These are phyloP conservation scores for Pseudogymnoascus sp. DNA, from an alignment of 2,329 filamentous ascomycete genomes.

Conservation along the genomic window DNA sequence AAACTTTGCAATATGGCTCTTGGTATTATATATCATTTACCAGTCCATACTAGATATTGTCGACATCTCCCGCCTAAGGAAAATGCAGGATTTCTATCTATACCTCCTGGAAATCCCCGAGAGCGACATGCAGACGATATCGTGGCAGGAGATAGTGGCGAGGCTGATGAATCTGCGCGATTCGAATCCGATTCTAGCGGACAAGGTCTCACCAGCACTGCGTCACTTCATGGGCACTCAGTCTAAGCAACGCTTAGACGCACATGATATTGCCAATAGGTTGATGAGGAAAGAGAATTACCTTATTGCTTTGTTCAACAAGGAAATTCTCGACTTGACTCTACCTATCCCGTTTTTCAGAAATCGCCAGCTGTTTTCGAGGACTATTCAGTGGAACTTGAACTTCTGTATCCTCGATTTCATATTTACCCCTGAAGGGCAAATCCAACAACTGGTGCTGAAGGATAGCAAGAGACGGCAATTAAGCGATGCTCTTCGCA, in stretches of 20 bases:
- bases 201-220: slow-evolving; percentile 48
- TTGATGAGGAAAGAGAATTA: slow-evolving; percentile 97
- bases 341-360: slow-evolving; percentile 77
- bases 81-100: slow-evolving; percentile 61
- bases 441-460: slow-evolving; percentile 78
- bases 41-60: slow-evolving; percentile 48
- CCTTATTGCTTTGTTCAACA: slow-evolving; percentile 93
- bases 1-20: slow-evolving; percentile 45
- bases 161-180: slow-evolving; percentile 63
- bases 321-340: slow-evolving; percentile 82
- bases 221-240: slow-evolving; percentile 64
- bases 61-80: slow-evolving; percentile 49
- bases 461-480: slow-evolving; percentile 72
- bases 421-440: slow-evolving; percentile 82
- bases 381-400: slow-evolving; percentile 85
- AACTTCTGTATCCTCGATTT: slow-evolving; percentile 87
- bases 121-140: slow-evolving; percentile 63
- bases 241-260: slow-evolving; percentile 89
- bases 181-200: slow-evolving; percentile 57
- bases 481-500: slow-evolving; percentile 68
- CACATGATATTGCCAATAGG: slow-evolving; percentile 93
- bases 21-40: slow-evolving; percentile 56
- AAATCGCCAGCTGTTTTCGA: slow-evolving; percentile 74
- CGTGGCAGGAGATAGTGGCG: slow-evolving; percentile 64
- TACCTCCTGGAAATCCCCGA: slow-evolving; percentile 61